Percentiles rank a stretch among this genome's conserved stretches.
Evolutionary conservation across 1,284 basidiomycete genomes (phyloP).

Genomic region (Austroboletus niveus): DNA sequence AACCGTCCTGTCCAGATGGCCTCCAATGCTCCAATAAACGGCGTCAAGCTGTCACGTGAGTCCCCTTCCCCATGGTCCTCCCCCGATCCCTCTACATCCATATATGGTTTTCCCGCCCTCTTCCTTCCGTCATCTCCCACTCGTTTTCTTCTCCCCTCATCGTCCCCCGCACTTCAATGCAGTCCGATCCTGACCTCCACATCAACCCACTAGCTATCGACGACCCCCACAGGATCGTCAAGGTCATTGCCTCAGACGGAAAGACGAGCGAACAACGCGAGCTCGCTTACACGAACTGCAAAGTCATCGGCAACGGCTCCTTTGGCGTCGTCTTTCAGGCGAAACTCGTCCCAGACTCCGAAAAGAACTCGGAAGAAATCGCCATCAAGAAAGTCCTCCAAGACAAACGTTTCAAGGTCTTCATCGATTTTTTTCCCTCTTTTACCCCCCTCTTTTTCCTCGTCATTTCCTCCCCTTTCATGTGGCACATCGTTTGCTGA

Average conservation of each 20-base stretch:
- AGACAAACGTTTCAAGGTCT: conserved; percentile 99
- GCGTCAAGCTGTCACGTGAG: conserved; percentile 87
- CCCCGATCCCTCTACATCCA: conserved; percentile 30
- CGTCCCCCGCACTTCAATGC: conserved; percentile 23
- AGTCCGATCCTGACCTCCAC: conserved; percentile 22
- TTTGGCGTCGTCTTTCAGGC: conserved; percentile 98
- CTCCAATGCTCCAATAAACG: conserved; percentile 82
- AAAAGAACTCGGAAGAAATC: conserved; percentile 78
- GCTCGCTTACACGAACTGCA: conserved; percentile 95
- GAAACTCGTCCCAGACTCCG: conserved; percentile 60
- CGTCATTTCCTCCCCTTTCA: conserved; percentile 1
- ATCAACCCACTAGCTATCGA: conserved; percentile 63
- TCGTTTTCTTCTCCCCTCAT: conserved; percentile 11
- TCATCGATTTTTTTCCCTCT: conserved; percentile 8
- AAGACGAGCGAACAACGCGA: conserved; percentile 88
- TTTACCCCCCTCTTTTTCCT: conserved; percentile 5
- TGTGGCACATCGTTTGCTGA: not conserved
- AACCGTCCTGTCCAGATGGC: conserved; percentile 47
- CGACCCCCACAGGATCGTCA: conserved; percentile 93
- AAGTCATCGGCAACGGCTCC: conserved; percentile 97
- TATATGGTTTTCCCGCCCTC: conserved; percentile 32
- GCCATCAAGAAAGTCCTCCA: conserved; percentile 99
- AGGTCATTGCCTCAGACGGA: conserved; percentile 93
- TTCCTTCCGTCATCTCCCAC: conserved; percentile 23
- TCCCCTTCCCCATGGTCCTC: conserved; percentile 30